Base-by-base conservation (phyloP, 495 filamentous ascomycete species). In the Hamigera avellanea region DNA sequence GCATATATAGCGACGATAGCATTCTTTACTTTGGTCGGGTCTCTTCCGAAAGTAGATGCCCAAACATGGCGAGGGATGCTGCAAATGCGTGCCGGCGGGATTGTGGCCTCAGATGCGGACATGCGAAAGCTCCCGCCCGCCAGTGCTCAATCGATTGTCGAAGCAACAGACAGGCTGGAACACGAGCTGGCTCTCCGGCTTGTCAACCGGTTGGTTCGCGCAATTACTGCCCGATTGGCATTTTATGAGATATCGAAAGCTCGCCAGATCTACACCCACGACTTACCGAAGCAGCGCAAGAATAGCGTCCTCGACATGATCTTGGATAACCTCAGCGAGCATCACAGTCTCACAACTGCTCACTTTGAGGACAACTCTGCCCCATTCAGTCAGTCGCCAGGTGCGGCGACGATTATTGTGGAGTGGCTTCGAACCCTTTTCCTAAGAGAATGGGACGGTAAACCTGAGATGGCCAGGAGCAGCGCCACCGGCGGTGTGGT, bases 371-470 rank as follows among this genome's bases (percentile, higher is more conserved):
- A 62, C 2, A 45, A 57, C 10, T 54, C 49, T 27, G 57, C 53
- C 1, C 39, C 58, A 5, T 43, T 52, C 5, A 50, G 61, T 7
- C 64, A 67, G 23, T 57, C 61, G 2, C 46, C 62, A 10, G 49
- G 41, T 15, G 62, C 41, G 41, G 72, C 49, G 59, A 66, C 53
- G 43, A 71, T 54, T 48, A 73, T 86, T n/a, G 59, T 87, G 6
- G 83, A 88, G 49, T 89, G 81, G 83, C 72, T 86, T 14, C 71
- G 79, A 36, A 77, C 80, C 0, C 68, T 87, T 10, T 71, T 93
- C 49, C 51, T 89, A 10, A 73, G 78, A 26, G 75, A 80, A 42
- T 93, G 85, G 85, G 73, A 85, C 47, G 82, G 83, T 6, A 74
- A 74, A 38, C 72, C 81, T 1, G 74, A 78, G 25, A 69, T 91